Base-by-base conservation (phyloP, 225 moss, liverwort and hornwort genomes). In the Takakia lepidozioides region DNA sequence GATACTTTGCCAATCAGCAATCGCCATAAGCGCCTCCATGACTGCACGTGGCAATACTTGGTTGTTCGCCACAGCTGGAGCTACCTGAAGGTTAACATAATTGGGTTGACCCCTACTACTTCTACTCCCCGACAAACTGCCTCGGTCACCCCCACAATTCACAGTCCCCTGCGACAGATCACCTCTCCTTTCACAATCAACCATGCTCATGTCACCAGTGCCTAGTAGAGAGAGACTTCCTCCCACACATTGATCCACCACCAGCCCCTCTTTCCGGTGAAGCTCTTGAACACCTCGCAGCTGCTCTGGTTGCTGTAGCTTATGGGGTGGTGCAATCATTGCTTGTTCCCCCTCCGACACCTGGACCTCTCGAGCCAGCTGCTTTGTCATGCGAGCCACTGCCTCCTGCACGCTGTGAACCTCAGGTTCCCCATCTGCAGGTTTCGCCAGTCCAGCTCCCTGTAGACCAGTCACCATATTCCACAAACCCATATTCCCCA, bases 1-100 rank as follows among this genome's bases (percentile, higher is more conserved):
- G 46, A 69, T 72, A 49, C 69, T 76, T 39, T 73, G 72, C 81
- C 76, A 81, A 55, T 81, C 76, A 4, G 76, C 81, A 56, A 81
- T 66, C 34, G 62, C 72, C 66, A 76, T 81, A 75, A 81, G 49
- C 10, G 81, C 76, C 38, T 76, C 62, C 0, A 81, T 69, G 37
- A 81, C 76, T 19, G 53, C 54, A 14, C 76, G 81, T 45, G 81
- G 76, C 60, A 81, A 53, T 43, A 69, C 72, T 50, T 66, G 72
- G 25, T 56, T 60, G 56, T 43, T 62, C 2, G 70, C 30, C 38
- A 55, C 21, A 13, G 66, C 23, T 16, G 60, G 58, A 38, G 71
- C 51, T 34, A 68, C 30, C 53, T 64, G 76, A 59, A 64, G 37
- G 46, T 47, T 49, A 50, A 66, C 57, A 8, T 68, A 51, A 60